Base-by-base conservation (phyloP, 768 basidiomycete species). In the Hypholoma sublateritium region DNA sequence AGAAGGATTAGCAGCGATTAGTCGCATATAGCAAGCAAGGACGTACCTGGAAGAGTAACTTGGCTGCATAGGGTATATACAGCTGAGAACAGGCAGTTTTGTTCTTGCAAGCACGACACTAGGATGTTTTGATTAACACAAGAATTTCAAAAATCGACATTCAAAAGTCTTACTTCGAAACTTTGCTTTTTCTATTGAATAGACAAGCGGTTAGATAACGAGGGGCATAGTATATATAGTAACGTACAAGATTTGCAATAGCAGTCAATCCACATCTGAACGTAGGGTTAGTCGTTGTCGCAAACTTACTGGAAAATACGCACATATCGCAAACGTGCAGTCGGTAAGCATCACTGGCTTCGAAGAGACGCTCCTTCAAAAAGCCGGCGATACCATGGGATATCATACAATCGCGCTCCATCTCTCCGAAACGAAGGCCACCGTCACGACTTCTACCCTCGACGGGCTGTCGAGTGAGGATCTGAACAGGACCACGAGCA, bases 401-500 rank as follows among this genome's bases (percentile, higher is more conserved):
- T 59, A 99, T 96, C 97, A 99, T 99, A 72, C 97, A 98, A 84
- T 98, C 96, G 71, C 94, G 92, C 70, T 99, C 97, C 97, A 99
- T 99, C 82, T 99, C 97, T 80, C 97, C 97, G 80, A 99, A 99
- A 67, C 97, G 94, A 61, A 99, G 76, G 72, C 97, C 97, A 79
- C 97, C 97, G 68, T 98, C 97, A 76, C 97, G 85, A 83, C 91
- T 94, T 73, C 97, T 84, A 83, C 97, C 97, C 70, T 99, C 97
- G 14, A 99, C 97, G 12, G 97, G 97, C 68, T 99, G 97, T 48
- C 97, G 78, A 32, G 96, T 99, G 65, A 99, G 74, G 65, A 98
- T 99, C 71, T 99, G 97, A 8, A 99, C 93, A 4, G 97, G 97
- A 13, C 97, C 97, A 72, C 97, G 76, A 17, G 97, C 97, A 55